These are phyloP conservation scores for Hypsizygus marmoreus DNA, from an alignment of 768 basidiomycete species.

Conservation along the genomic window DNA sequence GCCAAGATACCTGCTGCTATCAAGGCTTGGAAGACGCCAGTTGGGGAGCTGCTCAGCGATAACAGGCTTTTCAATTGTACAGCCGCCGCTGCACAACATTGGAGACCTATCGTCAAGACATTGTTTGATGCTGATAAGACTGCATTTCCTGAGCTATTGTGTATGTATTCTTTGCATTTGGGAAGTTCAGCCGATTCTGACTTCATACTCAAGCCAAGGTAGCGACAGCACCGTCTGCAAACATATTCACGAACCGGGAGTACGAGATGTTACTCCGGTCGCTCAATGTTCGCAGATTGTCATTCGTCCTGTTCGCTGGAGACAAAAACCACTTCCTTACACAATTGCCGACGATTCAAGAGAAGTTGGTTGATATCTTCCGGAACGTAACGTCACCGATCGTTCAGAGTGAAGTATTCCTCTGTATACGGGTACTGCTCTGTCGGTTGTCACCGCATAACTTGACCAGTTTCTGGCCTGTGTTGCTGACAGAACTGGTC, in stretches of 20 bases:
- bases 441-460: slow-evolving; percentile 91
- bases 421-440: slow-evolving; percentile 88
- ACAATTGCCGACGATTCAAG: slow-evolving; percentile 92
- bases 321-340: slow-evolving; percentile 91
- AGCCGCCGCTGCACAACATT: slow-evolving; percentile 55
- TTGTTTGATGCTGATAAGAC: slow-evolving; percentile 88
- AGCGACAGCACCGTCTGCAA: slow-evolving; percentile 84
- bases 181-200: slow-evolving; percentile 26
- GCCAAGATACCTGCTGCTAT: slow-evolving; percentile 71
- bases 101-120: slow-evolving; percentile 78
- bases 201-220: slow-evolving; percentile 57
- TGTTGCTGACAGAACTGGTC: slow-evolving; percentile 90
- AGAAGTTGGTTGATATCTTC: slow-evolving; percentile 92
- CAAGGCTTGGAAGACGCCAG: slow-evolving; percentile 83
- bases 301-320: slow-evolving; percentile 82
- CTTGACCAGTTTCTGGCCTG: slow-evolving; percentile 95
- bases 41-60: slow-evolving; percentile 84
- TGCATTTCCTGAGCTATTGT: slow-evolving; percentile 79
- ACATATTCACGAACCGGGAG: slow-evolving; percentile 95
- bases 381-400: slow-evolving; percentile 76
- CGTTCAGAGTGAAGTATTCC: slow-evolving; percentile 92
- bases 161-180: slow-evolving; percentile 47
- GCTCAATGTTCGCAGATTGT: slow-evolving; percentile 82
- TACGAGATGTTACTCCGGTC: slow-evolving; percentile 90
- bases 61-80: slow-evolving; percentile 82